These are phyloP conservation scores for Kingdonia uniflora DNA, from an alignment of 164 flowering plant species.

Conservation along the genomic window DNA sequence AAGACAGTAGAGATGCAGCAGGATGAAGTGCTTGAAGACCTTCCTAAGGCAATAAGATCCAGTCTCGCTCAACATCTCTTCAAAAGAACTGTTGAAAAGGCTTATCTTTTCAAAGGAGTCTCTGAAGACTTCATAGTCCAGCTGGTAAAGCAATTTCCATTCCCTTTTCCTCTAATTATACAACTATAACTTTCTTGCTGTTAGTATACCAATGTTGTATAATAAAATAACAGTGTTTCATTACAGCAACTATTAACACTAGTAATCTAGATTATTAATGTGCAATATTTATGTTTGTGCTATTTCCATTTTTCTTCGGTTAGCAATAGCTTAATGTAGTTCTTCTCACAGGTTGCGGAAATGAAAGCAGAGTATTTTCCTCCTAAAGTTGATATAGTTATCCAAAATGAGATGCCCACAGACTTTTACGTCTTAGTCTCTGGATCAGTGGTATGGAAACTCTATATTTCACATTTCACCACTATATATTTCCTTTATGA, in stretches of 20 bases:
- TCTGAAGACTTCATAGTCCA: constrained; percentile 55
- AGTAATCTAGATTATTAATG: no score
- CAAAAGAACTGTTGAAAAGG: constrained; percentile 31
- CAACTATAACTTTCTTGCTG: background rate
- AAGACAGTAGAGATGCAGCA: constrained; percentile 76
- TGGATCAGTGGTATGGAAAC: constrained; percentile 61
- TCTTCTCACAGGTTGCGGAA: constrained; percentile 64
- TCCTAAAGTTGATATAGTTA: constrained; percentile 71
- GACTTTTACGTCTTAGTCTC: constrained; percentile 81
- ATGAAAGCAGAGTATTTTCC: constrained; percentile 92
- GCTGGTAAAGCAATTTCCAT: constrained; percentile 29
- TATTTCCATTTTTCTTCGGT: no score
- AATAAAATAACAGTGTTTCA: no score
- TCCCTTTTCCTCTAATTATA: background rate
- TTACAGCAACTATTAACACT: background rate
- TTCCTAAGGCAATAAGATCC: constrained; percentile 85
- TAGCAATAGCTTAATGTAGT: constrained; percentile 1
- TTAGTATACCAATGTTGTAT: background rate
- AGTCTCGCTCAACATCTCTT: constrained; percentile 76
- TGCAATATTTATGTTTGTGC: no score
- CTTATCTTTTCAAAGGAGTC: constrained; percentile 67
- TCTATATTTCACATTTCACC: constrained; percentile 3
- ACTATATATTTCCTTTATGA: constrained; percentile 8
- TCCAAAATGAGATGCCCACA: constrained; percentile 83
- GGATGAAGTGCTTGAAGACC: constrained; percentile 59